Percentiles rank a stretch among this genome's conserved stretches.
Conservation (phyloP, 768 basidiomycete genomes). For the Russula compacta region DNA sequence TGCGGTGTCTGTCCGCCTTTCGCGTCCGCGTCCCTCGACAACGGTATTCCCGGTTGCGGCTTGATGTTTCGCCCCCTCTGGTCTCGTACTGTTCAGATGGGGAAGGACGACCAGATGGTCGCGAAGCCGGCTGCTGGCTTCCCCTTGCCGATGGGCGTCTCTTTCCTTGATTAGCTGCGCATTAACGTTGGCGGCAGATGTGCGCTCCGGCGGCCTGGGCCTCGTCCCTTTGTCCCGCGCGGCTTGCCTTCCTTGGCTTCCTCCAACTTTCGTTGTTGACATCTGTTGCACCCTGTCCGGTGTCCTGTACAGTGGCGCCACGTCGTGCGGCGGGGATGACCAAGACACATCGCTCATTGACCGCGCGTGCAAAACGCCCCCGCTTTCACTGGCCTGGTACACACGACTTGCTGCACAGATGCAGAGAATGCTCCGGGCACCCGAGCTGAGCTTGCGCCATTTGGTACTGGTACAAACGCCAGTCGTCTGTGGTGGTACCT, state of each 20-base stretch:
- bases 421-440: slow-evolving; percentile 4
- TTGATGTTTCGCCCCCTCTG: neutral
- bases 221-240: neutral
- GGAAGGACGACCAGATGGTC: neutral
- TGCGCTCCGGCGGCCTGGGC: neutral
- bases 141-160: neutral
- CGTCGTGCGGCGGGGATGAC: neutral
- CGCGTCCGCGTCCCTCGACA: neutral
- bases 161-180: neutral
- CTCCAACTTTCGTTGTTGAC: neutral
- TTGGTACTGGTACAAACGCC: neutral
- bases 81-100: neutral
- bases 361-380: neutral
- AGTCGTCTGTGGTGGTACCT: neutral
- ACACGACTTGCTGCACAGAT: neutral
- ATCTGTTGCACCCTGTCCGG: neutral
- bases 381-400: neutral
- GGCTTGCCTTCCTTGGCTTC: neutral
- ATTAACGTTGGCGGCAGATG: neutral
- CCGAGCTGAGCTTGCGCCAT: slow-evolving; percentile 2
- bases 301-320: neutral
- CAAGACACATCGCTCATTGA: neutral
- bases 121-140: neutral
- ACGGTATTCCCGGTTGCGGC: neutral
- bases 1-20: neutral